phyloP scores from a whole-genome alignment of 2,329 filamentous ascomycete species.

The Plectosphaerella plurivora region DNA sequence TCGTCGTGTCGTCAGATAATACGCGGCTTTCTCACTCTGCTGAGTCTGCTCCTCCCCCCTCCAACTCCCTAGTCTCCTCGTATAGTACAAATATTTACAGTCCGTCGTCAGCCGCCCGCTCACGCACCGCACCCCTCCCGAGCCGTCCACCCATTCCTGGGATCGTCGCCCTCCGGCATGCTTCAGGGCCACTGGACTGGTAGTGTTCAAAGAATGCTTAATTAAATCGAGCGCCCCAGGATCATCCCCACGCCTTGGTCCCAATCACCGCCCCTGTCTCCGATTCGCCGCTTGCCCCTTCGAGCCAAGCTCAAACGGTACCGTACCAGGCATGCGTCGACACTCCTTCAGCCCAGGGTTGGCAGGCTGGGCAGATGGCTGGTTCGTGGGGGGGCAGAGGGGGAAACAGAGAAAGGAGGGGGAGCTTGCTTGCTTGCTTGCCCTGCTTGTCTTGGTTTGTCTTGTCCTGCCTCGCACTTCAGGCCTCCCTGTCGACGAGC shows the following conservation, averaged over 20 bases:
- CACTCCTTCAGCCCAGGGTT: neutral
- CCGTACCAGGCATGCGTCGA: neutral
- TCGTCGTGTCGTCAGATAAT: no score
- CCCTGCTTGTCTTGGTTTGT: no score
- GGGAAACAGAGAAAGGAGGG: no score
- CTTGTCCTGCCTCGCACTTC: no score
- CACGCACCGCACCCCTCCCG: neutral
- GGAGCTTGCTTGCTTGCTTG: no score
- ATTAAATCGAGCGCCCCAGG: neutral
- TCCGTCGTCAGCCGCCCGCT: no score
- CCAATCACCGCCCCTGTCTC: neutral
- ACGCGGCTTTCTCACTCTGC: no score
- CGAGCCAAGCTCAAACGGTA: constrained; percentile 3
- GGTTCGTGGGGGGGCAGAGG: neutral
- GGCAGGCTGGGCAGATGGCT: neutral
- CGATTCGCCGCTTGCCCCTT: neutral
- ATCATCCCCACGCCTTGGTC: neutral
- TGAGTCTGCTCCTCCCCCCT: no score
- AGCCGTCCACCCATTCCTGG: neutral
- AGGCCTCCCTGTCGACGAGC: no score
- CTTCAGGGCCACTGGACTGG: neutral
- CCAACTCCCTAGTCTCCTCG: no score
- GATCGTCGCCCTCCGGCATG: neutral
- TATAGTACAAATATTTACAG: no score
- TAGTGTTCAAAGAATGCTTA: neutral